These are phyloP conservation scores for Oxyria digyna DNA, from an alignment of 148 eudicot species.

Conservation along the genomic window DNA sequence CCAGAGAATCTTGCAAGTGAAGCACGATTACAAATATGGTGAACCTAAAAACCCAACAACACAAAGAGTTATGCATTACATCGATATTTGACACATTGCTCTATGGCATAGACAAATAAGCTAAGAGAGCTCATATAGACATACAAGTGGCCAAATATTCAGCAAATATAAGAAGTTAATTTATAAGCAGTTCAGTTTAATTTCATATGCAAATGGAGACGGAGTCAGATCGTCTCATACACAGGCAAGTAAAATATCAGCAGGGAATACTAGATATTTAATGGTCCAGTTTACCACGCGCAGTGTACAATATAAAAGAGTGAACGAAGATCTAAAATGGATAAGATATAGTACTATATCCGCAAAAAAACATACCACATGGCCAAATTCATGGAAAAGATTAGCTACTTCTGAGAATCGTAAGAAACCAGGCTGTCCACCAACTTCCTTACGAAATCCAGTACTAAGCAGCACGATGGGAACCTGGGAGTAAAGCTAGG, in stretches of 20 bases:
- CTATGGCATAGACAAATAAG: neutral
- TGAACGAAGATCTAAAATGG: neutral
- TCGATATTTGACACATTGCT: neutral
- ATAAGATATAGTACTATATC: neutral
- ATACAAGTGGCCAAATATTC: neutral
- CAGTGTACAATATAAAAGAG: neutral
- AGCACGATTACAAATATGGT: conserved; percentile 81
- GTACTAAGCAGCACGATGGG: conserved; percentile 73
- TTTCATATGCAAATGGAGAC: neutral
- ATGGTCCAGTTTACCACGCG: neutral
- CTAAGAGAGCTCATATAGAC: neutral
- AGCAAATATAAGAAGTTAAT: neutral
- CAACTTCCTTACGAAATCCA: conserved; percentile 54
- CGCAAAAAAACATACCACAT: conserved; percentile 59
- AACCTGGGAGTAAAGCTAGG: conserved; percentile 30
- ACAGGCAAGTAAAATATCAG: neutral
- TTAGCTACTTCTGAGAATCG: conserved; percentile 85
- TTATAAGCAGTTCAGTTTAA: too few relatives aligned
- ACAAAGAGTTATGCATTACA: neutral
- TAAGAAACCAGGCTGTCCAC: conserved; percentile 54
- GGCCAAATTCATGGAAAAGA: conserved; percentile 92
- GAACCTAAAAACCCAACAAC: conserved; percentile 35
- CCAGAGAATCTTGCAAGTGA: conserved; percentile 84
- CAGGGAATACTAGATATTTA: neutral
- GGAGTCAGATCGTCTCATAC: neutral